Base-by-base conservation (phyloP, 31 red algal species). In the Endocladia muricata region DNA sequence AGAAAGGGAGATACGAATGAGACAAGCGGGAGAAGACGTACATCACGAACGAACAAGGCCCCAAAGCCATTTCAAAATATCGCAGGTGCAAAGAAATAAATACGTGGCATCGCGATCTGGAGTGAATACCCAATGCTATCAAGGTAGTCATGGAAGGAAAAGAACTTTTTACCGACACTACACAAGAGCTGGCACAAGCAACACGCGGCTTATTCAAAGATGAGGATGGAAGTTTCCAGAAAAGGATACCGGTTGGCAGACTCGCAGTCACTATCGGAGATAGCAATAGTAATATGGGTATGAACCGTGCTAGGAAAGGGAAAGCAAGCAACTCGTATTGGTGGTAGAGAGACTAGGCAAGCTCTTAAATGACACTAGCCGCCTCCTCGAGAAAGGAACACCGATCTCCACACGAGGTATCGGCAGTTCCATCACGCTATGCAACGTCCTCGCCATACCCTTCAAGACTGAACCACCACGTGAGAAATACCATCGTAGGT, bases 401-500 rank as follows among this genome's bases (percentile, higher is more conserved):
- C 72, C 72, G n/a, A 76, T 6, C 54, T 76, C 72, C 3, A 76
- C 72, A n/a, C 51, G 72, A 35, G 72, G 72, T 22, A 57, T 76
- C 19, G 31, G 60, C 15, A 42, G 60, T 39, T 3, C 48, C 56
- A 37, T 6, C 34, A 60, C 4, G 15, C 51, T 76, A 59, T 76
- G 72, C 52, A 26, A 76, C 36, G 2, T 60, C 4, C 72, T 76
- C 23, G 72, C 51, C 17, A 32, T 76, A 3, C 3, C 21, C 26
- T 22, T 76, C 33, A 39, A 38, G 36, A 47, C 60, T 19, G 72
- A 76, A 3, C 28, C 48, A 31, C 72, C 30, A n/a, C 72, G 72
- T 15, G 48, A 76, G 32, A 15, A 59, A 23, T 76, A 76, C 4
- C 26, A 34, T 13, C 72, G 37, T 4, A 26, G 44, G 17, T 76